Evolutionary conservation across 768 basidiomycete species (phyloP).

Genomic region (Leccinum subgranulosum): DNA sequence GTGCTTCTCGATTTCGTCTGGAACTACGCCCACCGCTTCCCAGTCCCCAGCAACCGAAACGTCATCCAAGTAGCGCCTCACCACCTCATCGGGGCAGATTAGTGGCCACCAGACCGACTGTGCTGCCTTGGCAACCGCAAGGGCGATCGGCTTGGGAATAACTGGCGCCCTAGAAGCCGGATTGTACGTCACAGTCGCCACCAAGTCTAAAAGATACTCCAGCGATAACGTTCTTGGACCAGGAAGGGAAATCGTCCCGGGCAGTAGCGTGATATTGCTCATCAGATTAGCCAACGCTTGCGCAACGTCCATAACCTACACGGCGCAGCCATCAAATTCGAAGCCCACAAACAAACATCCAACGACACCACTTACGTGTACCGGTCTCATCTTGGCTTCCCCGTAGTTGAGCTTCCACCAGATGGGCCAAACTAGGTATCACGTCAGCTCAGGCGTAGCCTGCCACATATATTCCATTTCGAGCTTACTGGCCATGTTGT

Average conservation of each 20-base stretch:
- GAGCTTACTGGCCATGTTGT: slow-evolving; percentile 82
- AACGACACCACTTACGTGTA: slow-evolving; percentile 62
- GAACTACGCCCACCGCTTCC: slow-evolving; percentile 76
- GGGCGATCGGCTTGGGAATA: slow-evolving; percentile 72
- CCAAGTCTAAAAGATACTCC: slow-evolving; percentile 76
- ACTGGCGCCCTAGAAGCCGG: slow-evolving; percentile 69
- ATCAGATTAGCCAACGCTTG: slow-evolving; percentile 84
- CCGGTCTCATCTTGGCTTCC: slow-evolving; percentile 84
- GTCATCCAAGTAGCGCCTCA: slow-evolving; percentile 85
- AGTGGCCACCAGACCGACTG: slow-evolving; percentile 88
- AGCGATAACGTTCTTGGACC: slow-evolving; percentile 86
- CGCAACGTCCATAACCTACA: slow-evolving; percentile 89
- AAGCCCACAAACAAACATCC: slow-evolving; percentile 16
- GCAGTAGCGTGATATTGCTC: slow-evolving; percentile 48
- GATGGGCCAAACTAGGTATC: slow-evolving; percentile 67
- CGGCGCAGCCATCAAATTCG: slow-evolving; percentile 11
- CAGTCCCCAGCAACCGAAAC: slow-evolving; percentile 71
- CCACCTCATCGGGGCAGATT: slow-evolving; percentile 87
- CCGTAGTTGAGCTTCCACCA: slow-evolving; percentile 94
- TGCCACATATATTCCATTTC: slow-evolving; percentile 1
- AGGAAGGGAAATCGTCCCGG: slow-evolving; percentile 76
- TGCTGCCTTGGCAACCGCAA: slow-evolving; percentile 56
- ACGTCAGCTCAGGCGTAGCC: slow-evolving; percentile 11
- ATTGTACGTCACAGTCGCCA: slow-evolving; percentile 76
- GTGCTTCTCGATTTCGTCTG: slow-evolving; percentile 81